A percentile compares a stretch with the other conserved stretches of the same genome.
phyloP scores from a whole-genome alignment of 305 asterid genomes.

The Rubia tinctorum region DNA sequence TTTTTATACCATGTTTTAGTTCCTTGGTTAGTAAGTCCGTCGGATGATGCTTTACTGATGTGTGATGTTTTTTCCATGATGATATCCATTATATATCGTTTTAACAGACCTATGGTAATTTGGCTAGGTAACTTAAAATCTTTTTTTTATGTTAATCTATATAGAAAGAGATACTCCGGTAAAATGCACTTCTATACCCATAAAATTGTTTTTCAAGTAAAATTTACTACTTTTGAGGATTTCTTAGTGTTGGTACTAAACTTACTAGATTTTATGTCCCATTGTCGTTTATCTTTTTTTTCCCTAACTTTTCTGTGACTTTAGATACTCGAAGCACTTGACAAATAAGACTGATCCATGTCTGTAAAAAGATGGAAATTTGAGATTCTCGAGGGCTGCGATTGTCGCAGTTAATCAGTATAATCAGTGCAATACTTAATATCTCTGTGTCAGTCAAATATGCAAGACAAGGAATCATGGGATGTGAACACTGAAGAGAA shows the following conservation, averaged over 20 bases:
- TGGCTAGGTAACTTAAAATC: not conserved
- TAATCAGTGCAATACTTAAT: not conserved
- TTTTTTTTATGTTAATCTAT: not conserved
- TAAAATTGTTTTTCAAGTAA: not conserved
- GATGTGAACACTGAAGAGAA: constrained; percentile 75
- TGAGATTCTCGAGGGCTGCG: too few species aligned
- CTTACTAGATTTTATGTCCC: constrained; percentile 20
- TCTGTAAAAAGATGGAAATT: too few species aligned
- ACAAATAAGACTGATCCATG: too few species aligned
- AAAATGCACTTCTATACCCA: not conserved
- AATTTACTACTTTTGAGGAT: not conserved
- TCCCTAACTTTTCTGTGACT: not conserved
- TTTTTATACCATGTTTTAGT: not conserved
- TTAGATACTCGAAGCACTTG: constrained; percentile 51
- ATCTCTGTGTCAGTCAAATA: not conserved
- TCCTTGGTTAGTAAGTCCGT: constrained; percentile 2
- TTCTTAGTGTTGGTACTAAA: constrained; percentile 11
- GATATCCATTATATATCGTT: not conserved
- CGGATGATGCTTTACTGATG: not conserved
- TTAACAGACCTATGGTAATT: not conserved
- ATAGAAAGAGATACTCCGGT: not conserved
- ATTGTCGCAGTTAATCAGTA: not conserved
- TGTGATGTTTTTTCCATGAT: too few species aligned
- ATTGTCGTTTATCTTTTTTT: constrained; percentile 21
- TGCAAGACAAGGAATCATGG: constrained; percentile 89